Evolutionary conservation across 345 rosid genomes (phyloP).

Genomic region (Sisymbrium irio): DNA sequence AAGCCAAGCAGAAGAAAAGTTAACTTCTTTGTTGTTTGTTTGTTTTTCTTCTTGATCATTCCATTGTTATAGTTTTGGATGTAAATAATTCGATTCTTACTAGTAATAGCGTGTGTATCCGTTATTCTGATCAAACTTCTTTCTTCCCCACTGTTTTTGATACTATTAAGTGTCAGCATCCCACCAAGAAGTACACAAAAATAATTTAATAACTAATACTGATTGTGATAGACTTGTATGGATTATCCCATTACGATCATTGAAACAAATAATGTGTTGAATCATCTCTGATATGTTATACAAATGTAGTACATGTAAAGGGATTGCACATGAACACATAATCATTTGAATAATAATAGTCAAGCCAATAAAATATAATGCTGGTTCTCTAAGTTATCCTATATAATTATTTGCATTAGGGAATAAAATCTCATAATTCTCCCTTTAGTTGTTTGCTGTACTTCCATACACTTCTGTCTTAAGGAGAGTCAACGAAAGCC

Average conservation of each 20-base stretch:
- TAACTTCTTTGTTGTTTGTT: conserved; percentile 9
- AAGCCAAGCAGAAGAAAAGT: conserved; percentile 15
- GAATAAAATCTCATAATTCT: not conserved
- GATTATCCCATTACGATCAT: not conserved
- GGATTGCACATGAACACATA: not conserved
- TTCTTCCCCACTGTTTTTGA: not conserved
- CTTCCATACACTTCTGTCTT: not conserved
- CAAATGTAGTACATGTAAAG: not conserved
- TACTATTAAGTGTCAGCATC: not conserved
- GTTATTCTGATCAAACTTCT: conserved; percentile 3
- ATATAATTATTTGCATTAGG: not conserved
- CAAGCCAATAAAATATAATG: not conserved
- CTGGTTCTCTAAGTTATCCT: not conserved
- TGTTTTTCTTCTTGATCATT: not conserved
- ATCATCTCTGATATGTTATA: not conserved
- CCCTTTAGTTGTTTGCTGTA: not conserved
- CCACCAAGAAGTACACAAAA: not conserved
- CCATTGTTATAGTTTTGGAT: conserved; percentile 26
- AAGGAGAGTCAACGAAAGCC: conserved; percentile 28
- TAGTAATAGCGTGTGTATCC: conserved; percentile 21
- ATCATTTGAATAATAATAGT: not conserved
- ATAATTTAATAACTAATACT: not conserved
- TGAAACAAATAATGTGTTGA: not conserved
- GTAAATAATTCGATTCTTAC: conserved; percentile 25
- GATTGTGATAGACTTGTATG: not conserved